Evolutionary conservation across 148 eudicot species (phyloP), one percentile per base, ranked within the genome.

Genomic region (Silene conica): DNA sequence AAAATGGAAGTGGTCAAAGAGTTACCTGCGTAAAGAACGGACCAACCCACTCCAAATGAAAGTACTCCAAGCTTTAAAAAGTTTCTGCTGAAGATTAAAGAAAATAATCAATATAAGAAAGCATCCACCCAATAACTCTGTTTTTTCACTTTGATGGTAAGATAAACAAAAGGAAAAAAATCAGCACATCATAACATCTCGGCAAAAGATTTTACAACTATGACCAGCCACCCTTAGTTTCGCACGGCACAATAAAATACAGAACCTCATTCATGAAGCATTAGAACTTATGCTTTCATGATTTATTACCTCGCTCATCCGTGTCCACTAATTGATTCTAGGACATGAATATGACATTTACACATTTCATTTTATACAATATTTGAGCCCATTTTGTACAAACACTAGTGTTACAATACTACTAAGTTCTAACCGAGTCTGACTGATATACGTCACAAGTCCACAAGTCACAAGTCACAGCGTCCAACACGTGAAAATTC

Each of bases 101-200:
- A 72, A 45, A 80, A 75, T 59, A 64, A 70, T 71, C 80, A 77
- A 74, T 57, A 34, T 54, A 59, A 80, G 67, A 80, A 75, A 80
- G 82, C 75, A 80, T 75, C 78, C 68, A 80, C 58, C 80, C 76
- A 73, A 59, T 73, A 64, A 25, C 19, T 43, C 67, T 80, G 67
- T 80, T 74, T 63, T 60, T 80, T 71, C 69, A 71, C 79, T 75
- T 80, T 80, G 79, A 72, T 43, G 69, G 76, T 46, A 46, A 75
- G 73, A 58, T 64, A 75, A 75, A 75, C 75, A 80, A 87, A 83
- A 78, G 86, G 59, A 70, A 87, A 64, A 73, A 77, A 78, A 80
- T 80, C 76, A 78, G 66, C 75, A 79, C 82, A 67, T 67, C 70
- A 41, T 41, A 80, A 73, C 80, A 72, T 82, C 80, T 76, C 64